These are phyloP conservation scores for Tylopilus cervinicoccineus DNA, from an alignment of 768 basidiomycete species.

Conservation along the genomic window DNA sequence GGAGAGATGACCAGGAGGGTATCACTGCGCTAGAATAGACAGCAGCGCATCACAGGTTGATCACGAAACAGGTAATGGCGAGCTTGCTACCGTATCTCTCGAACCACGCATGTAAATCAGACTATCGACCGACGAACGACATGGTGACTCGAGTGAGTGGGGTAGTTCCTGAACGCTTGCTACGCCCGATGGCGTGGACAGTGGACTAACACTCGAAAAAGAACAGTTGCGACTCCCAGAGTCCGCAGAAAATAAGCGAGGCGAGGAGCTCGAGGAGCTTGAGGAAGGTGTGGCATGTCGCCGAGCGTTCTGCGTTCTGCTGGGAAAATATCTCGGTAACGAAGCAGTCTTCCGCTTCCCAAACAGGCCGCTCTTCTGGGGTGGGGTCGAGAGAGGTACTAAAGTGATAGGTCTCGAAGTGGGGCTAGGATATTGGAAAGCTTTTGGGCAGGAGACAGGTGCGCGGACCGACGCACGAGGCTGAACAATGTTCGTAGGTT, in stretches of 20 bases:
- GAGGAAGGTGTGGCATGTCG: slow-evolving; percentile 7
- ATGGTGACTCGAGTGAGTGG: neutral
- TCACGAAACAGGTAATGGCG: neutral
- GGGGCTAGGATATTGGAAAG: slow-evolving; percentile 1
- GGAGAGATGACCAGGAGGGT: too few species aligned
- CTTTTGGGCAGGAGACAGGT: neutral
- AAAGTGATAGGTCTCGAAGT: slow-evolving; percentile 7
- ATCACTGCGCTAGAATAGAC: too few species aligned
- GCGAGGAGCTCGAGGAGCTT: slow-evolving; percentile 3
- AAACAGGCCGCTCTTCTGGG: neutral
- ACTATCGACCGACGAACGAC: neutral
- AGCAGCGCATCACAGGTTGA: neutral
- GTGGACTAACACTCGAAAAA: neutral
- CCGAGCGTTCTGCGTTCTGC: neutral
- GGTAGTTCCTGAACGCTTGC: neutral
- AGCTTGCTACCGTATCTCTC: neutral
- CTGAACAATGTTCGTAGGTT: neutral
- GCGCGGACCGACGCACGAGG: neutral
- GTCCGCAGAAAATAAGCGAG: slow-evolving; percentile 1
- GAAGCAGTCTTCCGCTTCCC: slow-evolving; percentile 3
- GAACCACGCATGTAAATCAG: neutral
- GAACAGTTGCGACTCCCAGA: neutral
- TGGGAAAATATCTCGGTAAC: slow-evolving; percentile 7
- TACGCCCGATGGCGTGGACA: slow-evolving; percentile 2
- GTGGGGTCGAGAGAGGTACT: neutral